Percentiles rank a stretch among this genome's conserved stretches.
Evolutionary conservation across 805 yeast species (phyloP).

Genomic region (Ogataea pignaliae): DNA sequence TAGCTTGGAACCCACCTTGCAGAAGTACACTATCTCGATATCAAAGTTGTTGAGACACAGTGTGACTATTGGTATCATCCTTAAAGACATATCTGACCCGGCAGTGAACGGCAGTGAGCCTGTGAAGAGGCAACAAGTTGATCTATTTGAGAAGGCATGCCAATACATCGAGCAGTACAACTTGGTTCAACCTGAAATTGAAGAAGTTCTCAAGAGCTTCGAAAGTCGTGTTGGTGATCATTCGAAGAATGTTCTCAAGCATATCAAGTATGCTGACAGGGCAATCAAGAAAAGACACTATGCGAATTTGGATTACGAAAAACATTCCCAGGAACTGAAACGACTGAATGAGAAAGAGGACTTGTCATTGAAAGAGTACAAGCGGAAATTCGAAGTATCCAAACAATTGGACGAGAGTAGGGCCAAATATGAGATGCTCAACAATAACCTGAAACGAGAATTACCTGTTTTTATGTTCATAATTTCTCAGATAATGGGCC

Average conservation of each 20-base stretch:
- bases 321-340: slow-evolving; percentile 14
- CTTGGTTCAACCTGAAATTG: slow-evolving; percentile 11
- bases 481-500: slow-evolving; percentile 28
- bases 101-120: slow-evolving; percentile 6
- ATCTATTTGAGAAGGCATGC: slow-evolving; percentile 7
- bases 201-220: slow-evolving; percentile 13
- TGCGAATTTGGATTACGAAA: slow-evolving; percentile 19
- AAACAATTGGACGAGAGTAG: slow-evolving; percentile 28
- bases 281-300: slow-evolving; percentile 22
- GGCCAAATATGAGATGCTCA: slow-evolving; percentile 34
- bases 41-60: slow-evolving; percentile 12
- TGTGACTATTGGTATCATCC: slow-evolving; percentile 7
- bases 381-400: slow-evolving; percentile 28
- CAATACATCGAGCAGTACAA: slow-evolving; percentile 10
- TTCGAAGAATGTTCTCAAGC: slow-evolving; percentile 8
- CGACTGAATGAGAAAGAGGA: slow-evolving; percentile 19
- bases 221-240: slow-evolving; percentile 14
- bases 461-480: slow-evolving; percentile 40
- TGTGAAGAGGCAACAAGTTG: slow-evolving; percentile 7
- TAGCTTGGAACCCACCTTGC: slow-evolving; percentile 10
- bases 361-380: slow-evolving; percentile 36
- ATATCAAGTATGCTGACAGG: slow-evolving; percentile 17
- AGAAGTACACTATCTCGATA: slow-evolving; percentile 11
- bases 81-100: slow-evolving; percentile 10
- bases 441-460: slow-evolving; percentile 39